Conservation (phyloP, 1,139 yeast species). For the Candida freyschussii region DNA sequence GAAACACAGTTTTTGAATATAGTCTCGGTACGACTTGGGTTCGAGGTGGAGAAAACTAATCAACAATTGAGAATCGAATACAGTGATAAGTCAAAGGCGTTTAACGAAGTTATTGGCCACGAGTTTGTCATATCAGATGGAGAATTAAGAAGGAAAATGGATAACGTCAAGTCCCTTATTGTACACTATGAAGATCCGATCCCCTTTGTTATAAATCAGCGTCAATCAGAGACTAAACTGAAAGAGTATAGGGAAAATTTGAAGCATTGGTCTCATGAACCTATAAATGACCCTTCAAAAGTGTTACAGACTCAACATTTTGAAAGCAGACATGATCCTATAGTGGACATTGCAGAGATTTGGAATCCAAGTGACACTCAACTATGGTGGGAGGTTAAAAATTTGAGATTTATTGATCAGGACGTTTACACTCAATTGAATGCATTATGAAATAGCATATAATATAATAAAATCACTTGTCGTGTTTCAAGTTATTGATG, state of each 20-base stretch:
- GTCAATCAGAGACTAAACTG: constrained; percentile 14
- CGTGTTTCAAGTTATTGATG: constrained; percentile 13
- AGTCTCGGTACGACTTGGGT: constrained; percentile 15
- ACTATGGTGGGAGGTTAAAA: constrained; percentile 18
- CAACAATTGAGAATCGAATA: constrained; percentile 9
- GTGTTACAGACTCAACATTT: constrained; percentile 14
- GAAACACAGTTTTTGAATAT: constrained; percentile 8
- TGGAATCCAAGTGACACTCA: constrained; percentile 16
- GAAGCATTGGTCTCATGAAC: constrained; percentile 1
- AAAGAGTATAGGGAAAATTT: constrained; percentile 12
- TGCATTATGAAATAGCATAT: background rate
- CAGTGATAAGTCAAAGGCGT: constrained; percentile 12
- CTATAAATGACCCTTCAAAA: constrained; percentile 3
- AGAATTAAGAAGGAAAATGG: constrained; percentile 17
- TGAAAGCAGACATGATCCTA: constrained; percentile 21
- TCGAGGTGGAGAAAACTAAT: constrained; percentile 10
- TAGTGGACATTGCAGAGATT: constrained; percentile 20
- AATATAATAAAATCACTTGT: background rate
- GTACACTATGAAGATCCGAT: constrained; percentile 11
- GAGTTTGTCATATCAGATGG: constrained; percentile 12
- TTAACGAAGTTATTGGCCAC: constrained; percentile 7
- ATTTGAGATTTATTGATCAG: constrained; percentile 11
- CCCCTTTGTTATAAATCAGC: constrained; percentile 15
- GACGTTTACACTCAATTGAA: constrained; percentile 5
- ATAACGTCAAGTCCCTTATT: constrained; percentile 10